These are phyloP conservation scores for Aquilaria yunnanensis DNA, from an alignment of 345 rosid species.

Conservation along the genomic window DNA sequence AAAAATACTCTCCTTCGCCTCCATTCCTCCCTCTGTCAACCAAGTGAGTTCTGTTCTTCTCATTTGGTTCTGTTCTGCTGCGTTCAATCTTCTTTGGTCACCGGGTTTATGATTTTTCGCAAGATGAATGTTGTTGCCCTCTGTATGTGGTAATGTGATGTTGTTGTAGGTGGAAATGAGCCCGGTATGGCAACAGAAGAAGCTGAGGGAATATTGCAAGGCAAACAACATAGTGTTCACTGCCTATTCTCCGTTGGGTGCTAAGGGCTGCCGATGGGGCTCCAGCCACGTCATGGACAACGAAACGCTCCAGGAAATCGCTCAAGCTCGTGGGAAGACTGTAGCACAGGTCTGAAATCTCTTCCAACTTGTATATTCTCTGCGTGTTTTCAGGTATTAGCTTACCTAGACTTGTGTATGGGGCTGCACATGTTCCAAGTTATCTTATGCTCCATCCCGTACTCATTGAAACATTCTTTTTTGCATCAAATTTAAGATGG, in stretches of 20 bases:
- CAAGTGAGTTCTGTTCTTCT: constrained; percentile 10
- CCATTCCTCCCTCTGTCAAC: constrained; percentile 18
- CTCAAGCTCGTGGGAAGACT: constrained; percentile 51
- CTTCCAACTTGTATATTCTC: background rate
- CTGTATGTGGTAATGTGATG: background rate
- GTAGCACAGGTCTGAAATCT: constrained; percentile 52
- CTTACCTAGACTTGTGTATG: background rate
- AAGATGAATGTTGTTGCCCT: background rate
- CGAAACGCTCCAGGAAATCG: constrained; percentile 54
- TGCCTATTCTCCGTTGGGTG: constrained; percentile 64
- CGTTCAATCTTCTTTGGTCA: too few relatives aligned
- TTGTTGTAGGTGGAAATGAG: constrained; percentile 61
- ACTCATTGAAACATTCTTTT: too few relatives aligned
- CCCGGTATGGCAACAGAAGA: constrained; percentile 83
- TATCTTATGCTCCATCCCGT: too few relatives aligned
- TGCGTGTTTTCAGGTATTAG: background rate
- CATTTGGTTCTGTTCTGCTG: background rate
- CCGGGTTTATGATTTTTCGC: too few relatives aligned
- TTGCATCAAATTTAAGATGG: too few relatives aligned
- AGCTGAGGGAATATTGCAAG: constrained; percentile 53
- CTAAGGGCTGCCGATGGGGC: constrained; percentile 59
- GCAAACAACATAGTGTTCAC: constrained; percentile 40
- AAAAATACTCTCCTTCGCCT: constrained; percentile 11
- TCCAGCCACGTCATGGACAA: constrained; percentile 52
- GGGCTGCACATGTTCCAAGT: too few relatives aligned